Conservation (phyloP, 352 stramenopile genomes). For the Halophytophthora polymorphica region DNA sequence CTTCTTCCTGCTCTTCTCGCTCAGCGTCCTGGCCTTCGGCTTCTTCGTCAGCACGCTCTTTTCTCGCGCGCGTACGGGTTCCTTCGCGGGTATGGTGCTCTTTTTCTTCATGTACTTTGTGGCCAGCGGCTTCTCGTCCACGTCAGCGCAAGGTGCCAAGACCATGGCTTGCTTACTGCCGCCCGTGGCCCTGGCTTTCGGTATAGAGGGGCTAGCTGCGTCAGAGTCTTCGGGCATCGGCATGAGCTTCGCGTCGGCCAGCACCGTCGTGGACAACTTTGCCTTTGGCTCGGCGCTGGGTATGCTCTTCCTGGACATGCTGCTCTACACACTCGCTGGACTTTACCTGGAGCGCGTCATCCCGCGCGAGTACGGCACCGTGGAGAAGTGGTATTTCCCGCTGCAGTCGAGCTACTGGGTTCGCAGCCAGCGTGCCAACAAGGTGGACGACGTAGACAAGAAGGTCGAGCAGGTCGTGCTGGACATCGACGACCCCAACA, state of each 20-base stretch:
- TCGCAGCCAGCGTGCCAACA: constrained; percentile 12
- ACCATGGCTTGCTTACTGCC: constrained; percentile 50
- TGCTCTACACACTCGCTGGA: constrained; percentile 87
- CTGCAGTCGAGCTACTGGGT: constrained; percentile 70
- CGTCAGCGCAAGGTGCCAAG: constrained; percentile 44
- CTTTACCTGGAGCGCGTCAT: constrained; percentile 91
- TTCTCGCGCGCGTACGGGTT: constrained; percentile 55
- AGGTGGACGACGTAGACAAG: constrained; percentile 26
- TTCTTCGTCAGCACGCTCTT: constrained; percentile 86
- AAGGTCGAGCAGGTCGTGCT: constrained; percentile 22
- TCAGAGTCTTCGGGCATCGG: constrained; percentile 56
- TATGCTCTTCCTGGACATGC: constrained; percentile 87
- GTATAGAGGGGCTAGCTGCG: constrained; percentile 56
- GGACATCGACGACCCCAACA: constrained; percentile 26
- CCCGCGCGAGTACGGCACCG: constrained; percentile 89
- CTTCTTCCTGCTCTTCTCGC: constrained; percentile 73
- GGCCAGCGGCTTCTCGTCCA: constrained; percentile 39
- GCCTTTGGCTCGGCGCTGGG: constrained; percentile 52
- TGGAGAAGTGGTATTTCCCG: constrained; percentile 88
- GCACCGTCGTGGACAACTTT: constrained; percentile 54
- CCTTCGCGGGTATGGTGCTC: constrained; percentile 68
- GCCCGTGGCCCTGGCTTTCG: constrained; percentile 75
- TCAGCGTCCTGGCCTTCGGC: constrained; percentile 58
- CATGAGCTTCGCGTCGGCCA: constrained; percentile 49
- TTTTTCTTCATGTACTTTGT: constrained; percentile 92